Conservation (phyloP, 108 stramenopile genomes). For the Cylindrotheca closterium region DNA sequence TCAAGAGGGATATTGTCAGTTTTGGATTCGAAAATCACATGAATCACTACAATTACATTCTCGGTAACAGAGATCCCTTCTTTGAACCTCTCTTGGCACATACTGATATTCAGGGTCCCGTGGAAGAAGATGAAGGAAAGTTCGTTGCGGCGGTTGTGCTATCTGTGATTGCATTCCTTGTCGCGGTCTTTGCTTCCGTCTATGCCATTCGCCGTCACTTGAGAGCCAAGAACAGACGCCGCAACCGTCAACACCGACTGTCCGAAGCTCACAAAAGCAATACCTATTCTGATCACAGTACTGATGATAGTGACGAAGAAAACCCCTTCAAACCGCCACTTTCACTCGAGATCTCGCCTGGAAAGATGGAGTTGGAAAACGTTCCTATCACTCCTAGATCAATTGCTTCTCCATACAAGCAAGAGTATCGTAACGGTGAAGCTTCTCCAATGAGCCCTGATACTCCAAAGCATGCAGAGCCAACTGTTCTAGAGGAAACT, state of each 20-base stretch:
- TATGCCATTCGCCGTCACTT: slow-evolving; percentile 29
- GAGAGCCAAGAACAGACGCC: background rate
- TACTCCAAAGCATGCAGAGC: background rate
- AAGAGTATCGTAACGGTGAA: background rate
- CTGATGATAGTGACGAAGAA: background rate
- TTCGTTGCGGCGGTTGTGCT: slow-evolving; percentile 27
- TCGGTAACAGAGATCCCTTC: slow-evolving; percentile 8
- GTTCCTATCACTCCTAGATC: background rate
- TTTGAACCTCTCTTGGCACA: slow-evolving; percentile 22
- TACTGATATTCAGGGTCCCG: slow-evolving; percentile 2
- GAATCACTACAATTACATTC: slow-evolving; percentile 20
- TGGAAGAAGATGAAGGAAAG: slow-evolving; percentile 6
- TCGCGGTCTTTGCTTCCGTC: slow-evolving; percentile 20
- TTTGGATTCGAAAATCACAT: slow-evolving; percentile 24
- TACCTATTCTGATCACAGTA: background rate
- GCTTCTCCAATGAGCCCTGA: background rate
- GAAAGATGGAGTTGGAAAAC: background rate
- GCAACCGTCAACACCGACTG: background rate
- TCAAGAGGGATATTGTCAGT: slow-evolving; percentile 4
- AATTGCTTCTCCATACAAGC: background rate
- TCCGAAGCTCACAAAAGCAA: background rate
- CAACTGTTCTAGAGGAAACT: background rate
- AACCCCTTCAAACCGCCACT: background rate
- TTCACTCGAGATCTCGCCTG: background rate
- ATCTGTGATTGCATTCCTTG: slow-evolving; percentile 17